Conservation (phyloP, 345 rosid species). For the Hevea brasiliensis region DNA sequence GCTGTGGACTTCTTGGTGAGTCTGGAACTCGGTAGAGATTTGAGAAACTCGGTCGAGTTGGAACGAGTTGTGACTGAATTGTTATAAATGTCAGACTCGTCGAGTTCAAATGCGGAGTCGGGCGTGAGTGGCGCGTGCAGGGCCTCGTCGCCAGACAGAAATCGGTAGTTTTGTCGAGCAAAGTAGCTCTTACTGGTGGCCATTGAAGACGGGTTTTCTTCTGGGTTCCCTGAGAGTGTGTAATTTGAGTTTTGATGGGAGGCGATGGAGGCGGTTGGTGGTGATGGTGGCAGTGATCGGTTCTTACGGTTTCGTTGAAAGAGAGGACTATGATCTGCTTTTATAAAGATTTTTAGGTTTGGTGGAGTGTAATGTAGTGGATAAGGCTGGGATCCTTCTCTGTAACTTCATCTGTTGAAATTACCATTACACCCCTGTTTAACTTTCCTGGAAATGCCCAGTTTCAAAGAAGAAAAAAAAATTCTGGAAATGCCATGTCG, state of each 20-base stretch:
- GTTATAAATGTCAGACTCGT: slow-evolving; percentile 74
- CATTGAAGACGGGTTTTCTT: slow-evolving; percentile 33
- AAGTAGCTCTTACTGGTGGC: slow-evolving; percentile 74
- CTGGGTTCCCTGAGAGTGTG: too few species aligned
- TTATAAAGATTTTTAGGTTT: slow-evolving; percentile 42
- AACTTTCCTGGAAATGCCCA: too few species aligned
- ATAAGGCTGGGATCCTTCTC: slow-evolving; percentile 45
- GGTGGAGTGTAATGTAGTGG: slow-evolving; percentile 32
- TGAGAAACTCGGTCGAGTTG: slow-evolving; percentile 59
- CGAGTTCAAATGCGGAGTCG: slow-evolving; percentile 69
- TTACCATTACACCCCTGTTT: too few species aligned
- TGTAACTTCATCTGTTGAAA: neutral
- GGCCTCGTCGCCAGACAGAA: slow-evolving; percentile 48
- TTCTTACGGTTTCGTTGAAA: too few species aligned
- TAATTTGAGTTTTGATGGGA: too few species aligned
- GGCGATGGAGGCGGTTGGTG: too few species aligned
- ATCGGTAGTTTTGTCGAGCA: slow-evolving; percentile 60
- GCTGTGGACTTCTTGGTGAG: slow-evolving; percentile 29
- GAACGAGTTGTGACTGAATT: slow-evolving; percentile 35
- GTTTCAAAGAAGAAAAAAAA: too few species aligned
- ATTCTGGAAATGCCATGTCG: too few species aligned
- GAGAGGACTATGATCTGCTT: slow-evolving; percentile 34
- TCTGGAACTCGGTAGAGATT: slow-evolving; percentile 33
- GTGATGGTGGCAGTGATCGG: too few species aligned
- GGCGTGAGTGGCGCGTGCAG: slow-evolving; percentile 29